Evolutionary conservation across 768 basidiomycete genomes (phyloP).

Genomic region (Boletus rubroflammeus): DNA sequence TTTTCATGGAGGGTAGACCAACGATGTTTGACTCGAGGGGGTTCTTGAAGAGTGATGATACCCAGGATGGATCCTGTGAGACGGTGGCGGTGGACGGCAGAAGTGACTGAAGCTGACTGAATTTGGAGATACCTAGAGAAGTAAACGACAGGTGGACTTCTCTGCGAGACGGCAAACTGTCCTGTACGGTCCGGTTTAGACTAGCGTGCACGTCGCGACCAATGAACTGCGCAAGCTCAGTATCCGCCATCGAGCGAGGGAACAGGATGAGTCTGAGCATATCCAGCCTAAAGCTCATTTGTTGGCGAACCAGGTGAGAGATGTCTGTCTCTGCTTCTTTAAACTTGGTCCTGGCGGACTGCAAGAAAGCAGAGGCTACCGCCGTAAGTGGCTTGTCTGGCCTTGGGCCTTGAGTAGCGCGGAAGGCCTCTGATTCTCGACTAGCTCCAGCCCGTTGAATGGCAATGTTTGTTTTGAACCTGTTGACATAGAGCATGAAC

Average conservation of each 20-base stretch:
- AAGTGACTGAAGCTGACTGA: conserved; percentile 57
- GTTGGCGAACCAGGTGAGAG: conserved; percentile 63
- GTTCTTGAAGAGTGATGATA: conserved; percentile 55
- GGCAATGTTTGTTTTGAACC: conserved; percentile 70
- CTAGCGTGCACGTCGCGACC: conserved; percentile 67
- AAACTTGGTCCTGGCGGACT: conserved; percentile 67
- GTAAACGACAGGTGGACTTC: conserved; percentile 71
- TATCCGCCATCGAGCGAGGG: conserved; percentile 74
- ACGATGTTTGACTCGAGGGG: conserved; percentile 73
- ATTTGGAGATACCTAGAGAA: conserved; percentile 72
- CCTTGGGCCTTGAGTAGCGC: conserved; percentile 64
- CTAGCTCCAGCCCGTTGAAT: conserved; percentile 73
- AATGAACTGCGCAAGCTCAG: conserved; percentile 73
- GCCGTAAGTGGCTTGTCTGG: conserved; percentile 79
- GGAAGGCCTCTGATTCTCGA: conserved; percentile 74
- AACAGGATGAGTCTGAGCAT: conserved; percentile 69
- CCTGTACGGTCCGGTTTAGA: conserved; percentile 59
- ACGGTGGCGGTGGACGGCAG: conserved; percentile 37
- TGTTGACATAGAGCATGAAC: conserved; percentile 68
- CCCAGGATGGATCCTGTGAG: conserved; percentile 51
- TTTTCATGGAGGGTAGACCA: conserved; percentile 76
- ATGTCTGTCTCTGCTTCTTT: conserved; percentile 61
- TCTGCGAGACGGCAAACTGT: conserved; percentile 49
- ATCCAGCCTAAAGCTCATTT: conserved; percentile 68
- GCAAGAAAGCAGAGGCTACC: conserved; percentile 82